Conservation (phyloP, 2,329 filamentous ascomycete species). For the Fusarium humuli region DNA sequence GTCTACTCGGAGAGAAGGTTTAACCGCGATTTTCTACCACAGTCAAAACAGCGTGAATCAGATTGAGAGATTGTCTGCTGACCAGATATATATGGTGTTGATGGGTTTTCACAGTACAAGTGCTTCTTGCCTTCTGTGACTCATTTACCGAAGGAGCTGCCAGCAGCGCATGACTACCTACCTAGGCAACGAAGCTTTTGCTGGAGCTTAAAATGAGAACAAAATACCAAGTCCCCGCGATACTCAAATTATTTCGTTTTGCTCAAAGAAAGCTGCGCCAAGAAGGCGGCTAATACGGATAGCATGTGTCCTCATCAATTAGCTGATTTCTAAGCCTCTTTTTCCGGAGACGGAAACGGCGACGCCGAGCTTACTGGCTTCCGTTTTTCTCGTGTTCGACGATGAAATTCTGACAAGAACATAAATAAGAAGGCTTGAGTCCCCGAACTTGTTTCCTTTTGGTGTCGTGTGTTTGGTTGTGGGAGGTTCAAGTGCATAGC, state of each 20-base stretch:
- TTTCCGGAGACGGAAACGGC: neutral
- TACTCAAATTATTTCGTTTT: neutral
- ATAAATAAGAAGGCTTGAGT: slow-evolving; percentile 4
- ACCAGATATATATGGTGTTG: slow-evolving; percentile 9
- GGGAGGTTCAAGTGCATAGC: neutral
- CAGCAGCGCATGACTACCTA: neutral
- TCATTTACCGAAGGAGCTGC: slow-evolving; percentile 25
- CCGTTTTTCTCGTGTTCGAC: neutral
- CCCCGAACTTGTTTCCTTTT: neutral
- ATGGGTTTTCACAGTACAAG: neutral
- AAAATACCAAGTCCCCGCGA: neutral
- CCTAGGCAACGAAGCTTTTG: slow-evolving; percentile 8
- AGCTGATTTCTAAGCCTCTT: slow-evolving; percentile 6
- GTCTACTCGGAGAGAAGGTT: neutral
- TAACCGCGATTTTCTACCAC: neutral
- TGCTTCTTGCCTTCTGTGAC: slow-evolving; percentile 17
- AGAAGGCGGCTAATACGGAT: neutral
- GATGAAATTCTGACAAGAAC: neutral
- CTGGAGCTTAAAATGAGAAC: neutral
- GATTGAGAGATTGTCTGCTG: neutral
- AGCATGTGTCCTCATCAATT: neutral
- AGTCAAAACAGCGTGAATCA: slow-evolving; percentile 8
- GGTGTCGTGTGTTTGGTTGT: neutral
- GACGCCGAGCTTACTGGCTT: neutral
- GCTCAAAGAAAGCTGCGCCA: neutral